A percentile compares a stretch with the other conserved stretches of the same genome.
Conservation (phyloP, 176 grass and related monocot species). For the Ampelocalamus luodianensis region DNA sequence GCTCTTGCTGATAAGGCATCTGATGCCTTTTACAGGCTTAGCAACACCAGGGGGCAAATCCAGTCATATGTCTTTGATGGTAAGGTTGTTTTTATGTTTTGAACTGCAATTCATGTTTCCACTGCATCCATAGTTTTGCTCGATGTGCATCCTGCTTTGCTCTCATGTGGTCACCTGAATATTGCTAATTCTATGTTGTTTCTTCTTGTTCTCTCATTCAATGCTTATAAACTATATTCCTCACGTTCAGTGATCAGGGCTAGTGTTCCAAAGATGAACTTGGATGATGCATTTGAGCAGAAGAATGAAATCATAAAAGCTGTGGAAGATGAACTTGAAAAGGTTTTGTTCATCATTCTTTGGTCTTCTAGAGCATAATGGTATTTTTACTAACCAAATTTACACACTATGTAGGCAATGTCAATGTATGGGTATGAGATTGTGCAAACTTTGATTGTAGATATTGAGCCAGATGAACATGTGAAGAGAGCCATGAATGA, state of each 20-base stretch:
- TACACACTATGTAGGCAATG: conserved; percentile 65
- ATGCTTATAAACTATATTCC: conserved; percentile 43
- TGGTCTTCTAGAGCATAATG: conserved; percentile 10
- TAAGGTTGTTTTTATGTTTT: conserved; percentile 37
- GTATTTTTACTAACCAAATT: conserved; percentile 35
- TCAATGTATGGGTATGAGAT: conserved; percentile 85
- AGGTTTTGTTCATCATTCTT: conserved; percentile 50
- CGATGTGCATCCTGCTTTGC: background rate
- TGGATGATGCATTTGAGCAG: conserved; percentile 87
- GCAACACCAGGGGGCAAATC: conserved; percentile 80
- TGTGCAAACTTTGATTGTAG: conserved; percentile 86
- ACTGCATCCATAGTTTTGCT: background rate
- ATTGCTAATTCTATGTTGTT: conserved; percentile 17
- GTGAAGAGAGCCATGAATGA: conserved; percentile 96
- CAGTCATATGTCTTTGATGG: conserved; percentile 97
- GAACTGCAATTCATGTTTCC: conserved; percentile 21
- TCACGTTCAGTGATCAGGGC: conserved; percentile 79
- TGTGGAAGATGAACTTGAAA: conserved; percentile 89
- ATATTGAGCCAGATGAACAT: conserved; percentile 81
- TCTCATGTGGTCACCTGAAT: conserved; percentile 21
- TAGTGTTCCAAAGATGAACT: conserved; percentile 83
- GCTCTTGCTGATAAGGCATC: conserved; percentile 74
- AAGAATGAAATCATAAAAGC: conserved; percentile 87
- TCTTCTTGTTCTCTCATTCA: background rate
- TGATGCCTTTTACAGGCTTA: conserved; percentile 92